These are phyloP conservation scores for Lentinula sp. DNA, from an alignment of 768 basidiomycete genomes.

Conservation along the genomic window DNA sequence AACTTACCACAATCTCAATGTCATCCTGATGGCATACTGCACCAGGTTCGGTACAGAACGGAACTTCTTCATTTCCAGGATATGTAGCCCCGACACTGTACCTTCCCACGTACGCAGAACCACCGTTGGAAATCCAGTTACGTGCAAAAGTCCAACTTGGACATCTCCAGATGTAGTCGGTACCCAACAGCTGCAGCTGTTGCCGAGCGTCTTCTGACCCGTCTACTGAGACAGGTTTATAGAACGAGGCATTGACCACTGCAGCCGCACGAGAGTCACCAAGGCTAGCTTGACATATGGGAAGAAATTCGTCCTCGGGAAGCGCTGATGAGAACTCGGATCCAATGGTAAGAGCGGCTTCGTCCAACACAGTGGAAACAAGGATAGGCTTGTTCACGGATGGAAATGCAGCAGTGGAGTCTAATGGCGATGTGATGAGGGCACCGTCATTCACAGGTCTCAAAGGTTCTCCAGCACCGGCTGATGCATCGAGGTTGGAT, in stretches of 20 bases:
- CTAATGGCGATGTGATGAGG: conserved; percentile 64
- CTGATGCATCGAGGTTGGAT: conserved; percentile 40
- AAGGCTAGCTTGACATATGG: conserved; percentile 36
- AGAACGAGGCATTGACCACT: conserved; percentile 41
- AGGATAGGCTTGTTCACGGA: conserved; percentile 59
- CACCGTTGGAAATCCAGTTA: conserved; percentile 60
- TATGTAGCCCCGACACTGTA: conserved; percentile 68
- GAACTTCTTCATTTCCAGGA: conserved; percentile 50
- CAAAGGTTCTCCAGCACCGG: conserved; percentile 51
- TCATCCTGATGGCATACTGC: conserved; percentile 79
- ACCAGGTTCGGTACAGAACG: conserved; percentile 51
- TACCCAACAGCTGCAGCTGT: conserved; percentile 54
- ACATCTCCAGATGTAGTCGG: conserved; percentile 69
- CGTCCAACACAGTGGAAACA: conserved; percentile 65
- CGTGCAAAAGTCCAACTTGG: conserved; percentile 67
- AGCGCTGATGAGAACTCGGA: conserved; percentile 30
- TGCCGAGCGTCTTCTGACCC: conserved; percentile 41
- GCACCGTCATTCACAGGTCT: conserved; percentile 63
- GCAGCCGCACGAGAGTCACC: conserved; percentile 36
- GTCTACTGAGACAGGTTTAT: conserved; percentile 25
- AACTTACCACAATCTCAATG: conserved; percentile 70
- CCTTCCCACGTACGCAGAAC: conserved; percentile 60
- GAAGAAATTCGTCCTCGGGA: conserved; percentile 28
- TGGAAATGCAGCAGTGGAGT: conserved; percentile 56
- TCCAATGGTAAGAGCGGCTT: conserved; percentile 59